Evolutionary conservation across 148 eudicot genomes (phyloP).

Genomic region (Fagopyrum esculentum): DNA sequence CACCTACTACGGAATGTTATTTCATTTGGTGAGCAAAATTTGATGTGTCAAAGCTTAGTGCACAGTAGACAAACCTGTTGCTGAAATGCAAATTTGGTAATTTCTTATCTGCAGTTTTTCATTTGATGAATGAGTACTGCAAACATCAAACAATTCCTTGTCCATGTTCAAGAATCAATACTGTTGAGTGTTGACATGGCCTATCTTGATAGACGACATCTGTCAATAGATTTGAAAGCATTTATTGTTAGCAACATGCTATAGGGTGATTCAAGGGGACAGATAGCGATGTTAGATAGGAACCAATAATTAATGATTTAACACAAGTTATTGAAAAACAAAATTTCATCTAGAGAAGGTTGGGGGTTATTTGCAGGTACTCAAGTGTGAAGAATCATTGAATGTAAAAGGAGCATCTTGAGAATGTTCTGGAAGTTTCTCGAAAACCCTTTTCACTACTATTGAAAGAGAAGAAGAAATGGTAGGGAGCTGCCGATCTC

Average conservation of each 20-base stretch:
- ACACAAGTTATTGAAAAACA: background rate
- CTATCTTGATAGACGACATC: background rate
- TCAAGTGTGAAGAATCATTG: background rate
- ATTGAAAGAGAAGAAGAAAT: background rate
- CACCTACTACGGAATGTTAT: background rate
- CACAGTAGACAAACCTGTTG: background rate
- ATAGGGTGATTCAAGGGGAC: background rate
- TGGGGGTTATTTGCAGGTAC: no score
- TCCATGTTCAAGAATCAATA: background rate
- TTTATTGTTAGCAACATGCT: background rate
- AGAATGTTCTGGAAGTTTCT: conserved; percentile 6
- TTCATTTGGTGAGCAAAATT: background rate
- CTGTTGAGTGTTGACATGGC: background rate
- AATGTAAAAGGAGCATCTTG: background rate
- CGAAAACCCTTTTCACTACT: conserved; percentile 4
- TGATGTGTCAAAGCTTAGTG: background rate
- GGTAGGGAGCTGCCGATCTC: background rate
- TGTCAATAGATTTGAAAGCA: background rate
- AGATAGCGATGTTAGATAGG: background rate
- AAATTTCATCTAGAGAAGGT: no score
- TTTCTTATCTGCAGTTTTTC: background rate
- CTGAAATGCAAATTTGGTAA: background rate
- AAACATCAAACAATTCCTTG: background rate
- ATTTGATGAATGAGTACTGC: background rate
- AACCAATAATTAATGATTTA: background rate